phyloP scores from a whole-genome alignment of 768 basidiomycete species.

The Suillus variegatus region DNA sequence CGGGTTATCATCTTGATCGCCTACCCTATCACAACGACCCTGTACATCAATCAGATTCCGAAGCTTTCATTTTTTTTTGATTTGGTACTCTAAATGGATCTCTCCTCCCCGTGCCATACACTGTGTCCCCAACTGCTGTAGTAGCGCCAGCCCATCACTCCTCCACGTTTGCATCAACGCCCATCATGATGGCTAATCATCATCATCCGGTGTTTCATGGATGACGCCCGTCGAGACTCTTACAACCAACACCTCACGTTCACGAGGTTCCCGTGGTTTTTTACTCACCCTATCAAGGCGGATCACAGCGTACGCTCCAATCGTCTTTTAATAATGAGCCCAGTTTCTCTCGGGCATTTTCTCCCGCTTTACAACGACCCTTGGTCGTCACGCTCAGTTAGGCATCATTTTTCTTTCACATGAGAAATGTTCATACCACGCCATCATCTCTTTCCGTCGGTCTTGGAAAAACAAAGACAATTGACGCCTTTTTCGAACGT shows the following conservation, averaged over 20 bases:
- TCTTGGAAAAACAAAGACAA: not conserved
- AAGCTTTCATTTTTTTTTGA: slow-evolving; percentile 23
- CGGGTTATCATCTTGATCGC: slow-evolving; percentile 35
- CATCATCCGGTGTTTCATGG: slow-evolving; percentile 1
- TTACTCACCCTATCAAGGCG: not conserved
- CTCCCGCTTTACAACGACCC: not conserved
- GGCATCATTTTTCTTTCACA: slow-evolving; percentile 3
- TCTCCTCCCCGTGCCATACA: slow-evolving; percentile 16
- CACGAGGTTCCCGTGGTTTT: not conserved
- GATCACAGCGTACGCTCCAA: not conserved
- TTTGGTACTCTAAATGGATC: slow-evolving; percentile 25
- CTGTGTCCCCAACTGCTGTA: too few species aligned
- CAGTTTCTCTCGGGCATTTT: not conserved
- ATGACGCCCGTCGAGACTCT: not conserved
- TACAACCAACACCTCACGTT: not conserved
- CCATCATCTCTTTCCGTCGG: not conserved
- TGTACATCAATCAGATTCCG: slow-evolving; percentile 35
- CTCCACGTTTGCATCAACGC: not conserved
- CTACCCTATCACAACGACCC: slow-evolving; percentile 40
- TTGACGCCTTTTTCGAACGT: not conserved
- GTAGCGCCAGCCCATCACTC: not conserved
- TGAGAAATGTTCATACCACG: not conserved
- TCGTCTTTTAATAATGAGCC: not conserved
- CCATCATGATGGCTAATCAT: slow-evolving; percentile 4
- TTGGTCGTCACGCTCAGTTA: slow-evolving; percentile 4